phyloP scores from a whole-genome alignment of 75 land plant species.

The Pseudotsuga menziesii region DNA sequence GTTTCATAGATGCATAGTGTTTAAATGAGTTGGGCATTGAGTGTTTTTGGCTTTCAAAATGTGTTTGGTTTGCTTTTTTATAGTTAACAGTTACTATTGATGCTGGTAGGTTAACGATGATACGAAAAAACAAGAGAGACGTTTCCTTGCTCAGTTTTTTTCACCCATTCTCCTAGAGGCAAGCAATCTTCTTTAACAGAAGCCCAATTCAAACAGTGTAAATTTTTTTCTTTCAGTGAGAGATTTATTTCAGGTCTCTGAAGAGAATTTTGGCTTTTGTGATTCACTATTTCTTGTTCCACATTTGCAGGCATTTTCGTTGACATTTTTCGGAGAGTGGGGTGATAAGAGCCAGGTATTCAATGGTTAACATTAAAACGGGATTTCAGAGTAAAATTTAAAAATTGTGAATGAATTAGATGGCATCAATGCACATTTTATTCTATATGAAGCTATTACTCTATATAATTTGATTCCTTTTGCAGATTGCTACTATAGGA shows the following conservation, averaged over 20 bases:
- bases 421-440: neutral
- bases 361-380: neutral
- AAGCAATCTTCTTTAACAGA: neutral
- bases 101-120: conserved; percentile 35
- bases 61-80: neutral
- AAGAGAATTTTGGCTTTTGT: neutral
- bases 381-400: neutral
- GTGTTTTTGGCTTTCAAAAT: neutral
- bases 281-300: neutral
- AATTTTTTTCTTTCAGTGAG: neutral
- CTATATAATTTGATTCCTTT: neutral
- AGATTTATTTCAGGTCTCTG: neutral
- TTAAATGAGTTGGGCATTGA: neutral
- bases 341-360: conserved; percentile 98
- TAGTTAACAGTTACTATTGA: neutral
- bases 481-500: conserved; percentile 92
- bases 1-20: neutral
- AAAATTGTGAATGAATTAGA: neutral
- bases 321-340: conserved; percentile 96
- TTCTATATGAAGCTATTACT: neutral
- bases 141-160: conserved; percentile 43
- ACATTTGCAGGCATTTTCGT: conserved; percentile 74
- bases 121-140: conserved; percentile 45
- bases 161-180: conserved; percentile 80
- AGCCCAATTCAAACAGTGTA: neutral